These are phyloP conservation scores for Novymonas esmeraldas DNA, from an alignment of 208 protist species.

Conservation along the genomic window DNA sequence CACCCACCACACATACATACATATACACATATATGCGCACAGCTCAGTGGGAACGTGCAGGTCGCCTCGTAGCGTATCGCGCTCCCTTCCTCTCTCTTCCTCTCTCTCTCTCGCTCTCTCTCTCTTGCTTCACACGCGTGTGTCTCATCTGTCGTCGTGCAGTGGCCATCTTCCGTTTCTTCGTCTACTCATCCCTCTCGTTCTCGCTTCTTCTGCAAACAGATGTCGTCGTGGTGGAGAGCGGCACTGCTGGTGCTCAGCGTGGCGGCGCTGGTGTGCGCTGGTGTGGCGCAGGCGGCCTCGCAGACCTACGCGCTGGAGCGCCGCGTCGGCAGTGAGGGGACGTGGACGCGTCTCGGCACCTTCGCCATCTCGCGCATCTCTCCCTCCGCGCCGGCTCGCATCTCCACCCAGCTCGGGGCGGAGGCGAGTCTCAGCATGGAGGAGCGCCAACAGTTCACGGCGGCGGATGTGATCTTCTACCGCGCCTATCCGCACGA, in stretches of 20 bases:
- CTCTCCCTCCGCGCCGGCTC: conserved; percentile 44
- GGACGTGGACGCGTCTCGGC: conserved; percentile 53
- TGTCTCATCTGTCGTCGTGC: too few relatives aligned
- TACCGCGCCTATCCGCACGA: conserved; percentile 65
- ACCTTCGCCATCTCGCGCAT: conserved; percentile 60
- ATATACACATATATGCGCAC: too few relatives aligned
- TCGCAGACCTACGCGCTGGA: conserved; percentile 73
- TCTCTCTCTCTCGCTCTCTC: too few relatives aligned
- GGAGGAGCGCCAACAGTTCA: conserved; percentile 54
- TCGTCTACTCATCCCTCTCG: too few relatives aligned
- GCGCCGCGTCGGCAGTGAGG: conserved; percentile 52
- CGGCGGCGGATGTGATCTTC: conserved; percentile 56
- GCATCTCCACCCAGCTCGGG: conserved; percentile 41
- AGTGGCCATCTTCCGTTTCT: background rate
- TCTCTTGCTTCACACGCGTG: too few relatives aligned
- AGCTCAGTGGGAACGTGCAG: too few relatives aligned
- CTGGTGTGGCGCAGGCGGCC: conserved; percentile 25
- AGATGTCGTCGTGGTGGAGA: conserved; percentile 1
- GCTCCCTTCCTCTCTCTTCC: too few relatives aligned
- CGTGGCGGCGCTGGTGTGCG: conserved; percentile 19
- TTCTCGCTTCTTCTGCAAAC: background rate
- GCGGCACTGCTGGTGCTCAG: conserved; percentile 10
- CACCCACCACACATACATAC: too few relatives aligned
- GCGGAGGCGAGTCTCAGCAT: conserved; percentile 19
- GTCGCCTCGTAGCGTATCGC: too few relatives aligned